Base-by-base conservation (phyloP, 1,284 basidiomycete genomes). In the Ustilago cynodontis region DNA sequence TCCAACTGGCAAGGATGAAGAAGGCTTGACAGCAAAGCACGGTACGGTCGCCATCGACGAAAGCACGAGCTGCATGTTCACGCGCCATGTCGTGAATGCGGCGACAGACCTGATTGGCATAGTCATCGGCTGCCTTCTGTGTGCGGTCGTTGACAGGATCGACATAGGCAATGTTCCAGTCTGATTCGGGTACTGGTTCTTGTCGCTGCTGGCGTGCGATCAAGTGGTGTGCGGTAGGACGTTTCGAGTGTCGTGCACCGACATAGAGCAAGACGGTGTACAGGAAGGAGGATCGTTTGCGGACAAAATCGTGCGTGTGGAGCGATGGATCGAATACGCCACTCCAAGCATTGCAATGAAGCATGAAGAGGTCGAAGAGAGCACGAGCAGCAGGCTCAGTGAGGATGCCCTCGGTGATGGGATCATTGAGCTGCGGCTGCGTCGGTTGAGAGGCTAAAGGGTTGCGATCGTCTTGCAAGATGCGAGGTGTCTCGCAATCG, bases 1-100 rank as follows among this genome's bases (percentile, higher is more conserved):
- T 78, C 72, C 72, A 78, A 56, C 64, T 75, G 16, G 77, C 77
- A 10, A 78, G 52, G 41, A 76, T 52, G 63, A 78, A 78, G 37
- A 72, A 76, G 0, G 77, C 77, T 29, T 78, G 77, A 41, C 65
- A 69, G 47, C 67, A 67, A n/a, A 71, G 51, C 9, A 78, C 72
- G 16, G 72, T 72, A 20, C 72, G 72, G 41, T 78, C 77, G 26
- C 72, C 77, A 26, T 78, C 72, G 29, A 76, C 71, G 53, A 78
- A 78, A 4, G 76, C 76, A 14, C 67, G 55, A 6, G 76, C 68
- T 14, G 71, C 76, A 58, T 78, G 71, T 29, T 78, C 47, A 18
- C 75, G 66, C 9, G 69, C 75, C 52, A 55, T 52, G 18, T 62
- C 58, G 63, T 77, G 71, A 33, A 77, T 69, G 51, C 59, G 66